phyloP scores from a whole-genome alignment of 1,139 yeast species.

The Suzukiozyma palmioleophila region DNA sequence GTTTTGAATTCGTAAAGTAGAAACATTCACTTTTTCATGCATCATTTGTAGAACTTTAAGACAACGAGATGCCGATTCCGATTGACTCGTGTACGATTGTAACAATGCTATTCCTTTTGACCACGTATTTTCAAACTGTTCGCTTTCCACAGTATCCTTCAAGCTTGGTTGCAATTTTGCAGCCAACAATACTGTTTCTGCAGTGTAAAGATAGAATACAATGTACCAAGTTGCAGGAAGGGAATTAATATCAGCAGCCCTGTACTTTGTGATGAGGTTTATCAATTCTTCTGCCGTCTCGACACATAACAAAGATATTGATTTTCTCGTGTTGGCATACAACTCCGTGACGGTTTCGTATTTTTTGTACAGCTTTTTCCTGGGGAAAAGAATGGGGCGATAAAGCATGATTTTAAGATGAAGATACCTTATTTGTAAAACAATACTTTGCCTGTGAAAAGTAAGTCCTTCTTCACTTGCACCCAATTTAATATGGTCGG shows the following conservation, averaged over 20 bases:
- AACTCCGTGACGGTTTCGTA: constrained; percentile 8
- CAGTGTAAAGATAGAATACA: constrained; percentile 11
- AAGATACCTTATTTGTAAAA: constrained; percentile 10
- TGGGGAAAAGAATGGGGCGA: constrained; percentile 10
- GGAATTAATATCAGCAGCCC: constrained; percentile 9
- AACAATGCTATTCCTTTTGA: constrained; percentile 8
- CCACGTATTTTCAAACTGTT: constrained; percentile 8
- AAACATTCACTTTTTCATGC: constrained; percentile 7
- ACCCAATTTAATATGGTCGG: constrained; percentile 8
- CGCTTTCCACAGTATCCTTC: constrained; percentile 6
- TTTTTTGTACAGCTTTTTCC: constrained; percentile 1
- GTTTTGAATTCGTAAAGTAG: not conserved
- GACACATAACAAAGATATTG: constrained; percentile 10
- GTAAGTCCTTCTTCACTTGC: constrained; percentile 6
- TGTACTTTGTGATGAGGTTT: constrained; percentile 7
- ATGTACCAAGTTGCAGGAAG: constrained; percentile 13
- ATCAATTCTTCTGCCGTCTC: constrained; percentile 10
- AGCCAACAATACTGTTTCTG: constrained; percentile 10
- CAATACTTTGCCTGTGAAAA: constrained; percentile 11
- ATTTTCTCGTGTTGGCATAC: constrained; percentile 8
- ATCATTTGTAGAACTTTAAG: constrained; percentile 11
- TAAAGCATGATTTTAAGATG: constrained; percentile 11
- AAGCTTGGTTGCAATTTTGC: constrained; percentile 10
- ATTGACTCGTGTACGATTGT: constrained; percentile 9
- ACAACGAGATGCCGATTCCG: constrained; percentile 11